Evolutionary conservation across 2,329 filamentous ascomycete species (phyloP).

Genomic region (Penicillium psychrosexuale): DNA sequence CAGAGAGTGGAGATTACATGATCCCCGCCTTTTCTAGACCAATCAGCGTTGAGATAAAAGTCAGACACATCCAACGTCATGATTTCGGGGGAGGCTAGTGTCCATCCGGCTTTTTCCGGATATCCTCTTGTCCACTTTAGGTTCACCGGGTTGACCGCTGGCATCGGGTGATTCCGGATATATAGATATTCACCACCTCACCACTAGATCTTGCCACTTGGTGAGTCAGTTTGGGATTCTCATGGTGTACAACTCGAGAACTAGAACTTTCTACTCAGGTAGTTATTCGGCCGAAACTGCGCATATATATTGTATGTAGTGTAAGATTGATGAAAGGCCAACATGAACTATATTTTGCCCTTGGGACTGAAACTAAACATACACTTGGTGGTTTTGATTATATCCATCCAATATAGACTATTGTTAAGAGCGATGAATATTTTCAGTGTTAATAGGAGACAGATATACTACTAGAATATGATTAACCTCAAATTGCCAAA

Average conservation of each 20-base stretch:
- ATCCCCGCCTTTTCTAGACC: slow-evolving; percentile 15
- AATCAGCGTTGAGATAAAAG: slow-evolving; percentile 12
- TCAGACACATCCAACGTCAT: slow-evolving; percentile 3
- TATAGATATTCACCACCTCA: not conserved
- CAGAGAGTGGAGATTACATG: slow-evolving; percentile 24
- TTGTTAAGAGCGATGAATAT: not conserved
- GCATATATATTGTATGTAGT: not conserved
- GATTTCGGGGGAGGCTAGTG: not conserved
- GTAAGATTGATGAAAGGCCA: not conserved
- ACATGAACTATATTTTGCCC: not conserved
- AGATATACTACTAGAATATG: not conserved
- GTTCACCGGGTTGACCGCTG: slow-evolving; percentile 29
- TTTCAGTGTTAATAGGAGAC: not conserved
- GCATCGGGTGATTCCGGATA: slow-evolving; percentile 22
- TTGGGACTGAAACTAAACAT: not conserved
- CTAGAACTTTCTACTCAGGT: not conserved
- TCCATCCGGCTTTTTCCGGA: slow-evolving; percentile 26
- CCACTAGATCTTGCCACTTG: no score
- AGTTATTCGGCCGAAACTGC: not conserved
- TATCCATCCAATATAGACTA: not conserved
- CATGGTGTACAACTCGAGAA: not conserved
- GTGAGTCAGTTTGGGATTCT: not conserved
- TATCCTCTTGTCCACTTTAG: slow-evolving; percentile 29
- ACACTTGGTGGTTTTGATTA: not conserved
- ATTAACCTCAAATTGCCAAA: no score